Evolutionary conservation across 2,329 filamentous ascomycete genomes (phyloP).

Genomic region (Graphilbum ipis-grandicollis): DNA sequence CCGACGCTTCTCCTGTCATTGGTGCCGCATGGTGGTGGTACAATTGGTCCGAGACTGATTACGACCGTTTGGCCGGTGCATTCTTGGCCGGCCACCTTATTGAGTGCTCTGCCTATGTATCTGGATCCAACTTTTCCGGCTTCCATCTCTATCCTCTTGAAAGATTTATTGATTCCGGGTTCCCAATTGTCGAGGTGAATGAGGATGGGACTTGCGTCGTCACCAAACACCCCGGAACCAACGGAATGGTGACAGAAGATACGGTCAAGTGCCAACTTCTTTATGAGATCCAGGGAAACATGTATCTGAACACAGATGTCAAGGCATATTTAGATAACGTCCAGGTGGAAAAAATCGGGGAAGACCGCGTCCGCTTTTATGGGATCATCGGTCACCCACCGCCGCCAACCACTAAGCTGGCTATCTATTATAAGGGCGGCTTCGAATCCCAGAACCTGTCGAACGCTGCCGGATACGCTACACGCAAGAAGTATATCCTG

Average conservation of each 20-base stretch:
- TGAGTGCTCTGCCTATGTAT: constrained; percentile 35
- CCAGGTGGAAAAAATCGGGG: constrained; percentile 16
- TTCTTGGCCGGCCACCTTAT: constrained; percentile 33
- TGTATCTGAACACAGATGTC: constrained; percentile 31
- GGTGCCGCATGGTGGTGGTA: constrained; percentile 39
- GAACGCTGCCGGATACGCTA: constrained; percentile 30
- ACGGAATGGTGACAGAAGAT: constrained; percentile 1
- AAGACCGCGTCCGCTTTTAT: constrained; percentile 20
- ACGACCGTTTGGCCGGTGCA: constrained; percentile 29
- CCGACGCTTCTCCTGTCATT: constrained; percentile 30
- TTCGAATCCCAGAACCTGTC: constrained; percentile 26
- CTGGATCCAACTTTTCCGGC: constrained; percentile 36
- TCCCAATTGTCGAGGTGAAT: constrained; percentile 21
- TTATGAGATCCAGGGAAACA: constrained; percentile 12
- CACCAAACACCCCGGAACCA: constrained; percentile 14
- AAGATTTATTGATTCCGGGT: constrained; percentile 16
- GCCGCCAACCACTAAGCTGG: constrained; percentile 28
- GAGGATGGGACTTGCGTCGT: constrained; percentile 17
- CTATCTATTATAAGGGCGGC: constrained; percentile 21
- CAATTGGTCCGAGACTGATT: constrained; percentile 28
- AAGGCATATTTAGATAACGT: constrained; percentile 22
- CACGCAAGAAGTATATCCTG: constrained; percentile 28
- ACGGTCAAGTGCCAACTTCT: constrained; percentile 5
- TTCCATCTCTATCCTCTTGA: constrained; percentile 18
- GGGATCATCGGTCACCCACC: constrained; percentile 24